Conservation (phyloP, 129 eudicot genomes). For the Daucus carota region DH1_v3.0 NC_030382.2:54403501-54404000, state of each 20-base stretch:
- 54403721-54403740: no score
- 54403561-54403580: neutral
- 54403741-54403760: no score
- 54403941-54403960: neutral
- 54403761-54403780: no score
- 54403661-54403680: neutral
- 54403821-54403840: no score
- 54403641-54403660: neutral
- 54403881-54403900: neutral
- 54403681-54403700: neutral
- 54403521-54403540: neutral
- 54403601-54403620: neutral
- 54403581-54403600: neutral
- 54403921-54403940: neutral
- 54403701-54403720: no score
- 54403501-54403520: conserved; percentile 6
- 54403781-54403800: no score
- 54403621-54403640: neutral
- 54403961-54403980: neutral
- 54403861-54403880: no score
- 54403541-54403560: neutral
- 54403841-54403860: no score
- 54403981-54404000: neutral
- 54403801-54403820: no score
- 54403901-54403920: neutral